Evolutionary conservation across 345 rosid genomes (phyloP).

Genomic region (Rhizophora apiculata): DNA sequence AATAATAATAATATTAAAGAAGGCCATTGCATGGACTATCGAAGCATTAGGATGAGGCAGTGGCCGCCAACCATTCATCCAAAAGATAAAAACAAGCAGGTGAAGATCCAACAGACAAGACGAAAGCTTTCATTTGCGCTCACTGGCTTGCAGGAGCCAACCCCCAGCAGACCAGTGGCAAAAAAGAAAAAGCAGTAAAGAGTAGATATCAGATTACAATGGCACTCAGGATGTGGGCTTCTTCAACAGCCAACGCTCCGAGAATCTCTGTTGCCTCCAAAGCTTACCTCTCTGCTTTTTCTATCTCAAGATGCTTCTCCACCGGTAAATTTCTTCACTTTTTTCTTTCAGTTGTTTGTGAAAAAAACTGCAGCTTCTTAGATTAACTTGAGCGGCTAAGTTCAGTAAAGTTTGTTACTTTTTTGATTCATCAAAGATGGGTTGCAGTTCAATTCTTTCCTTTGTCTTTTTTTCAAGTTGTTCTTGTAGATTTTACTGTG

Average conservation of each 20-base stretch:
- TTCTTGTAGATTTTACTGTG: not conserved
- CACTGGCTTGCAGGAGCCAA: constrained; percentile 12
- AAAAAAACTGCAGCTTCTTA: not conserved
- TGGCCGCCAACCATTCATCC: constrained; percentile 70
- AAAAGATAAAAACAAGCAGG: constrained; percentile 37
- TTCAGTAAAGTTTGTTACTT: not conserved
- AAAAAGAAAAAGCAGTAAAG: not conserved
- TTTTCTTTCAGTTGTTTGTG: not conserved
- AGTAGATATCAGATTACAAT: constrained; percentile 21
- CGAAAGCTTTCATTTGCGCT: not conserved
- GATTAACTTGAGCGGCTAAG: not conserved
- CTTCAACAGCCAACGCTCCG: constrained; percentile 86
- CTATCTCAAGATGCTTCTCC: constrained; percentile 82
- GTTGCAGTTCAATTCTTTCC: not conserved
- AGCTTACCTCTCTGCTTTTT: constrained; percentile 42
- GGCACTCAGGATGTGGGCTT: constrained; percentile 97
- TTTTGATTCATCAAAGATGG: not conserved
- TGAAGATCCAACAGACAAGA: not conserved
- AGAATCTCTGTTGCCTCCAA: constrained; percentile 56
- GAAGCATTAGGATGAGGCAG: constrained; percentile 58
- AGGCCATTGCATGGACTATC: too few relatives aligned
- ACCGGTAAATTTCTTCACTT: constrained; percentile 34
- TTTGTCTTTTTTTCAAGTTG: not conserved
- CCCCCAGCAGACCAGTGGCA: constrained; percentile 7
- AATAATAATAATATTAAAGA: too few relatives aligned